phyloP scores from a whole-genome alignment of 305 asterid species.

The Rubia balearica region DNA sequence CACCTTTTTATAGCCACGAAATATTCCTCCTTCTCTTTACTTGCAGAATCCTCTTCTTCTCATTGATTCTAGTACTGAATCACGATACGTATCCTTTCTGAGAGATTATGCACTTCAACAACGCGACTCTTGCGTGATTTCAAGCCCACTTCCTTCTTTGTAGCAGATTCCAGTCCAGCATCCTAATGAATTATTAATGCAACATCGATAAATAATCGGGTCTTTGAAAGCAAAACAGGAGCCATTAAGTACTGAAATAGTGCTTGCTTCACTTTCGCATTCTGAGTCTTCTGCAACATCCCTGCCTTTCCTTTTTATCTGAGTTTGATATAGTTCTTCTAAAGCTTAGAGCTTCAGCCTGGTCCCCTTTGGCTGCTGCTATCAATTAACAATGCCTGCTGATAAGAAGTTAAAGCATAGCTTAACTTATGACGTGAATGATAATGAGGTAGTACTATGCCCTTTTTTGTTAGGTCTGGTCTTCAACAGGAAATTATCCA shows the following conservation, averaged over 20 bases:
- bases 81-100: conserved; percentile 58
- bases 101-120: conserved; percentile 78
- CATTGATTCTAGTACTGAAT: not conserved
- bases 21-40: conserved; percentile 86
- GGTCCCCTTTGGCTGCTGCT: too few relatives aligned
- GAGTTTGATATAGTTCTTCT: too few relatives aligned
- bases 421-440: too few relatives aligned
- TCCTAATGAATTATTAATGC: conserved; percentile 35
- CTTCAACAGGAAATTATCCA: too few relatives aligned
- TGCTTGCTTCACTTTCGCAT: conserved; percentile 57
- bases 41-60: too few relatives aligned
- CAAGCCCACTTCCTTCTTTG: conserved; percentile 43
- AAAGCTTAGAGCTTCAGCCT: too few relatives aligned
- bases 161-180: conserved; percentile 51
- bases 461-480: too few relatives aligned
- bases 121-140: conserved; percentile 65
- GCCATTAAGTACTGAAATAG: not conserved
- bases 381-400: too few relatives aligned
- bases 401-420: too few relatives aligned
- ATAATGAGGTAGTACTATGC: too few relatives aligned
- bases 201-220: not conserved
- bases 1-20: conserved; percentile 90
- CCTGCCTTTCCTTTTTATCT: too few relatives aligned
- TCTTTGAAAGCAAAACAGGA: not conserved
- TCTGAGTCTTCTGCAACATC: conserved; percentile 54